Evolutionary conservation across 1,284 basidiomycete genomes (phyloP).

Genomic region (Nidula niveotomentosa): DNA sequence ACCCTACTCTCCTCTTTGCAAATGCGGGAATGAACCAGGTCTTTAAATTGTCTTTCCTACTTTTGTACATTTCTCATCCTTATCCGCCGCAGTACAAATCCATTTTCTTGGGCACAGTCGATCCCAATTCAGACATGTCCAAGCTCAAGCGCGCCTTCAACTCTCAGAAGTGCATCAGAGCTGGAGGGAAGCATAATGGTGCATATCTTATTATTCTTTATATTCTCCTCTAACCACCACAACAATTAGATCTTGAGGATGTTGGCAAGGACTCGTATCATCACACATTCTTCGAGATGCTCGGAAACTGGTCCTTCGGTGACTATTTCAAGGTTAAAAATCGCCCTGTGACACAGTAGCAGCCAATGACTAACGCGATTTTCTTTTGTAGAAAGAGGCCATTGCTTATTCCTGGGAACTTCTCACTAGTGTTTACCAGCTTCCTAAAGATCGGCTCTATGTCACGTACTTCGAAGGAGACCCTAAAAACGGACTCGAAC

Average conservation of each 20-base stretch:
- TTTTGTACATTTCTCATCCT: conserved; percentile 1
- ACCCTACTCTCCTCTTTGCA: conserved; percentile 95
- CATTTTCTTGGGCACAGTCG: conserved; percentile 95
- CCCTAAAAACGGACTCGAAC: conserved; percentile 79
- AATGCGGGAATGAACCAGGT: conserved; percentile 98
- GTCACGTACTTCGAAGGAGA: conserved; percentile 99
- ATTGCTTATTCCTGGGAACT: conserved; percentile 94
- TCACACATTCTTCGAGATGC: conserved; percentile 99
- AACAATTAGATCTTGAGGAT: conserved; percentile 84
- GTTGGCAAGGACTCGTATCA: conserved; percentile 98
- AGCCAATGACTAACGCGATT: conserved; percentile 1
- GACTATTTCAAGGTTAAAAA: conserved; percentile 93
- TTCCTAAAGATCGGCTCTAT: conserved; percentile 91
- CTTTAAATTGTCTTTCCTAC: conserved; percentile 10
- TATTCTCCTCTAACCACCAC: background rate
- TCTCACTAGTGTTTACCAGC: conserved; percentile 84
- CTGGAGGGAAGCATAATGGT: conserved; percentile 99
- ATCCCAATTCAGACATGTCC: conserved; percentile 87
- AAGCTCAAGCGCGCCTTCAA: conserved; percentile 94
- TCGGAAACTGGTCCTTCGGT: conserved; percentile 99
- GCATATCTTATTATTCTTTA: background rate
- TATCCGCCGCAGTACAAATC: conserved; percentile 76
- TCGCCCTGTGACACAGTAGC: conserved; percentile 1
- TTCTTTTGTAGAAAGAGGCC: conserved; percentile 77
- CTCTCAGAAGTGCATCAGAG: conserved; percentile 95